Base-by-base conservation (phyloP, 2,329 filamentous ascomycete genomes). In the Hypoxylon sp. region DNA sequence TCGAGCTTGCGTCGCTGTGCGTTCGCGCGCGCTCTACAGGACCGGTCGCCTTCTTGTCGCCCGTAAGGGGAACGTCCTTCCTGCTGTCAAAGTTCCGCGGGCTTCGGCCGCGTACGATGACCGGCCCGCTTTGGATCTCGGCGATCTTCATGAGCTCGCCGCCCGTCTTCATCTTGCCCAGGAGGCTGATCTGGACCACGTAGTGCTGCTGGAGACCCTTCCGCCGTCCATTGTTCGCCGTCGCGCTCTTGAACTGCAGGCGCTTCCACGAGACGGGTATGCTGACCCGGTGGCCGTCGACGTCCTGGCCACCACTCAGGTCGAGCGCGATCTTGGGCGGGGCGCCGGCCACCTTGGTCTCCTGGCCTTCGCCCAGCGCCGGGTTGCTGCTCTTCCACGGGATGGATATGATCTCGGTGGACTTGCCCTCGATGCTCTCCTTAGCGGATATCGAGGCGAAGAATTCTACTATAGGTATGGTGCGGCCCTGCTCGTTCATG, bases 161-260 rank as follows among this genome's bases (percentile, higher is more conserved):
- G 33, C 75, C 80, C 1, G 77, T 76, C 48, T 83, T 79, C n/a
- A 91, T 79, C 49, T 90, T 94, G 17, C 90, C 92, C 31, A 95
- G 79, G 8, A 97, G 82, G 73, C 88, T 92, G 56, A 98, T 87
- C 59, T 91, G 88, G 43, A 98, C 90, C 1, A 96, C 84, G 72
- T 97, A 98, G 73, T 97, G 93, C 74, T 98, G 94, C 72, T 98
- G 94, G 42, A 97, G 79, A 63, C 96, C 94, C 76, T 97, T 97
- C 65, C 94, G 85, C 50, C 94, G 86, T 10, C 94, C 94, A 71
- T 98, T 98, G 73, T 98, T 98, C 47, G 94, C 94, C 0, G 94
- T 98, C 1, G 94, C 94, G 67, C 97, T 95, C 69, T 96, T 91
- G 75, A 98, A 98, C 74, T 98, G 94, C 55, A 98, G 77, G 50